These are phyloP conservation scores for Coccomyxa sp. DNA, from an alignment of 139 green algal genomes.

Conservation along the genomic window DNA sequence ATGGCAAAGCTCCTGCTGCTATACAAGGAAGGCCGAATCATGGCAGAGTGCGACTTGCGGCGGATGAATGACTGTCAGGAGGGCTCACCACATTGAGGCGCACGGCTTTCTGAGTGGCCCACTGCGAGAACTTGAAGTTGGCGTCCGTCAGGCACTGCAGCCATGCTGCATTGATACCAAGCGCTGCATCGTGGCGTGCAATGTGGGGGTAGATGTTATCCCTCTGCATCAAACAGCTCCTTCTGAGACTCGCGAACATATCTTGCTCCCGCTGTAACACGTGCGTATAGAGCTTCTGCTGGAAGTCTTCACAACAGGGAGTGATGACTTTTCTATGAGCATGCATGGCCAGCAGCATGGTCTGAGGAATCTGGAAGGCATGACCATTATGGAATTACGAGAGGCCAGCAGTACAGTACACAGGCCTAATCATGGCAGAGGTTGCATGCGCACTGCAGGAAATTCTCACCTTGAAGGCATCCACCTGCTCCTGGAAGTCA, in stretches of 20 bases:
- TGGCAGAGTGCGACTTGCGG: too few relatives aligned
- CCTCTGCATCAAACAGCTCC: slow-evolving; percentile 20
- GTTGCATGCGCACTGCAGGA: too few relatives aligned
- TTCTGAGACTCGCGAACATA: not conserved
- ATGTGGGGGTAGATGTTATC: slow-evolving; percentile 72
- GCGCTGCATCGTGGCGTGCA: slow-evolving; percentile 34
- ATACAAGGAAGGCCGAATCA: too few relatives aligned
- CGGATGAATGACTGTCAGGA: too few relatives aligned
- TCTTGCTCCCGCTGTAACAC: not conserved
- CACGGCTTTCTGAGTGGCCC: slow-evolving; percentile 3
- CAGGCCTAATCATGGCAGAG: too few relatives aligned
- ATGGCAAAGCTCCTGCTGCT: too few relatives aligned
- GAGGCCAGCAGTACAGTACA: not conserved
- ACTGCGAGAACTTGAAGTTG: slow-evolving; percentile 15
- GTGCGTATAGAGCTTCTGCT: not conserved
- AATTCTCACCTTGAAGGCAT: slow-evolving; percentile 29
- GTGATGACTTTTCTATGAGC: not conserved
- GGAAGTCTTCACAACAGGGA: not conserved
- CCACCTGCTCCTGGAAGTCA: not conserved
- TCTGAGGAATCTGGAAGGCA: too few relatives aligned
- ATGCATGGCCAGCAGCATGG: not conserved
- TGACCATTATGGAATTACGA: not conserved
- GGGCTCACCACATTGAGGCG: not conserved
- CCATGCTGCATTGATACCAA: slow-evolving; percentile 48
- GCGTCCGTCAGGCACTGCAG: slow-evolving; percentile 23